Evolutionary conservation across 108 stramenopile genomes (phyloP).

Genomic region (Ochromonas danica): DNA sequence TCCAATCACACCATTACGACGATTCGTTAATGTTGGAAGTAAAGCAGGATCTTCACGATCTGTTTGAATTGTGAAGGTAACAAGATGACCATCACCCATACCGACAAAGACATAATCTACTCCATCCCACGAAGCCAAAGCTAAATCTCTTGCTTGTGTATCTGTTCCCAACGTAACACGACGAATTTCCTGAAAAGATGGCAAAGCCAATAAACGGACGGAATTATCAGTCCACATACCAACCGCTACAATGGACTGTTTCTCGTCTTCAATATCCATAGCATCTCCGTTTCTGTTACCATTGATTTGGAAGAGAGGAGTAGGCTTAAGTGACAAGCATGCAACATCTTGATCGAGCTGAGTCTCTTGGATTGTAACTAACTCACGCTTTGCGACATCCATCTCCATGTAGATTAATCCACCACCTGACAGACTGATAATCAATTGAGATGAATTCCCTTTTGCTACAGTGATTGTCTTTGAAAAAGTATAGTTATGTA

Average conservation of each 20-base stretch:
- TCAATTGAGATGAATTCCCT: constrained; percentile 63
- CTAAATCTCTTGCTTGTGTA: constrained; percentile 51
- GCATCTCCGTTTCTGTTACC: constrained; percentile 31
- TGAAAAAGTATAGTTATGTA: constrained; percentile 39
- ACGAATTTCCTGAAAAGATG: constrained; percentile 56
- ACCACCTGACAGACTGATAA: constrained; percentile 75
- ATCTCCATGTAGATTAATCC: constrained; percentile 66
- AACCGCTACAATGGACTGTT: constrained; percentile 55
- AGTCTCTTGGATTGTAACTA: constrained; percentile 42
- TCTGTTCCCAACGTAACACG: constrained; percentile 52
- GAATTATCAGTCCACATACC: constrained; percentile 88
- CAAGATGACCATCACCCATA: constrained; percentile 85
- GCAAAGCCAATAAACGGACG: constrained; percentile 75
- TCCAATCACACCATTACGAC: constrained; percentile 77
- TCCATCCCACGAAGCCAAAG: constrained; percentile 49
- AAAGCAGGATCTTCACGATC: neutral
- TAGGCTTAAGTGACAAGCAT: constrained; percentile 79
- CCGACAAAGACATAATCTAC: constrained; percentile 88
- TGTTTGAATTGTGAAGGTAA: constrained; percentile 58
- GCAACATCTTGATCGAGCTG: constrained; percentile 82
- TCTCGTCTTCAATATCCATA: constrained; percentile 61
- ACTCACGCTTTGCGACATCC: constrained; percentile 6
- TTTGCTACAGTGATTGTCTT: constrained; percentile 78
- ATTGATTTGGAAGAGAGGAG: no score
- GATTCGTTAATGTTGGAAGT: constrained; percentile 6